Evolutionary conservation across 1,284 basidiomycete species (phyloP).

Genomic region (Fomitopsis palustris): DNA sequence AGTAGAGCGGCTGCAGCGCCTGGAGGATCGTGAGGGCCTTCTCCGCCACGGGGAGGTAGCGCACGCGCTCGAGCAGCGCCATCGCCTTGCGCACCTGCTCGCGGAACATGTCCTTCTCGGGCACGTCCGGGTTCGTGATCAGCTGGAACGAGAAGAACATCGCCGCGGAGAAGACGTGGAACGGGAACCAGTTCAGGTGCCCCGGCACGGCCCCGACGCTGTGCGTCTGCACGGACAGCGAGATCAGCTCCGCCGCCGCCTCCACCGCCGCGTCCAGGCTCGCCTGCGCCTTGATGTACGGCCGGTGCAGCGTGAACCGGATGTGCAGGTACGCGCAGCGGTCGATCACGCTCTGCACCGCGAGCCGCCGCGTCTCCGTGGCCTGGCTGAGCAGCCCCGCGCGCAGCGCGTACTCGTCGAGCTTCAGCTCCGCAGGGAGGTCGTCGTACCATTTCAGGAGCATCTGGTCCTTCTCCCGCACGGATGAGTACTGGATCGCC

Average conservation of each 20-base stretch:
- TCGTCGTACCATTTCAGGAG: conserved; percentile 70
- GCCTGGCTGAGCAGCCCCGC: conserved; percentile 61
- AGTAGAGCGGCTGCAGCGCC: conserved; percentile 67
- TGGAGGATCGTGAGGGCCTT: conserved; percentile 67
- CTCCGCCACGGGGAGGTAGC: conserved; percentile 62
- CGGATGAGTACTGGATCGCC: conserved; percentile 66
- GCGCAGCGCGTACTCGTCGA: conserved; percentile 71
- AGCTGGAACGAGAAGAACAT: conserved; percentile 87
- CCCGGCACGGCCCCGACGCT: conserved; percentile 67
- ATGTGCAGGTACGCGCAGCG: conserved; percentile 75
- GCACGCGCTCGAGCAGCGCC: conserved; percentile 56
- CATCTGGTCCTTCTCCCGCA: conserved; percentile 66
- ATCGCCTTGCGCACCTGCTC: conserved; percentile 68
- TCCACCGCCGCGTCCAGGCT: conserved; percentile 69
- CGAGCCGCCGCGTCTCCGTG: conserved; percentile 52
- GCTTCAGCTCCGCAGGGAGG: conserved; percentile 65
- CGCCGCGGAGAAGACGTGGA: conserved; percentile 78
- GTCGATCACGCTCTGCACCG: conserved; percentile 75
- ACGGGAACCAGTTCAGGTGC: conserved; percentile 79
- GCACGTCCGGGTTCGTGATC: conserved; percentile 72
- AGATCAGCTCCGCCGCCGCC: conserved; percentile 72
- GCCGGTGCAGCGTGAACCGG: conserved; percentile 77
- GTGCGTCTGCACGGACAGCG: conserved; percentile 55
- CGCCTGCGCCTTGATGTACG: conserved; percentile 61
- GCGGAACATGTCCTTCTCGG: conserved; percentile 68